Evolutionary conservation across 176 grass and related monocot genomes (phyloP).

Genomic region (Poa pratensis): DNA sequence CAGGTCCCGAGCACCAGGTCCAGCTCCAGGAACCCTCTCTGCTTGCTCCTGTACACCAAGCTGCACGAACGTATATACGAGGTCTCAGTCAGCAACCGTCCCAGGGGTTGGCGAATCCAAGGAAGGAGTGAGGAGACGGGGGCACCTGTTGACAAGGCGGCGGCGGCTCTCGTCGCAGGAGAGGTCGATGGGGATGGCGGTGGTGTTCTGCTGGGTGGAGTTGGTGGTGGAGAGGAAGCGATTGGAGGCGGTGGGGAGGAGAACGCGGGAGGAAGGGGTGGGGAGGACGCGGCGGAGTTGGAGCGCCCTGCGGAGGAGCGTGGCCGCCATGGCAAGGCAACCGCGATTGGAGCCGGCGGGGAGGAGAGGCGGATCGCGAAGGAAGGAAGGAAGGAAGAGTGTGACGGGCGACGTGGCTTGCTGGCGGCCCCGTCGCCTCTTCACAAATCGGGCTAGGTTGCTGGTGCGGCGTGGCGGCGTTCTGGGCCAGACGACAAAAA

Average conservation of each 20-base stretch:
- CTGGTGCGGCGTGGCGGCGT: not conserved
- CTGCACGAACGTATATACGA: slow-evolving; percentile 33
- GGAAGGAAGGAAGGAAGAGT: not conserved
- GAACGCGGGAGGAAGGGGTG: not conserved
- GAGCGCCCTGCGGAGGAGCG: slow-evolving; percentile 48
- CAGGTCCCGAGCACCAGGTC: slow-evolving; percentile 87
- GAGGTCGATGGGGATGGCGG: slow-evolving; percentile 53
- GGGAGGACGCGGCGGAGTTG: slow-evolving; percentile 44
- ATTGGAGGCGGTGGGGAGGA: not conserved
- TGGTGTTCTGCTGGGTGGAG: slow-evolving; percentile 46
- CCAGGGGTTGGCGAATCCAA: not conserved
- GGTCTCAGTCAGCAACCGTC: not conserved
- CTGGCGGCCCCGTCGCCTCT: not conserved
- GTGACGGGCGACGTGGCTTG: slow-evolving; percentile 31
- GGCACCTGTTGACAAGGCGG: slow-evolving; percentile 82
- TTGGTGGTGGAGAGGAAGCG: slow-evolving; percentile 37
- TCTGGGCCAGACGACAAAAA: slow-evolving; percentile 16
- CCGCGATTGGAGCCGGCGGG: not conserved
- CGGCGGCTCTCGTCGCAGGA: slow-evolving; percentile 82
- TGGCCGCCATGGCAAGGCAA: slow-evolving; percentile 42
- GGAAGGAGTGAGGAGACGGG: not conserved
- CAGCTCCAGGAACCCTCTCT: slow-evolving; percentile 91
- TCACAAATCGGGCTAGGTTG: not conserved
- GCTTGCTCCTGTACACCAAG: slow-evolving; percentile 90
- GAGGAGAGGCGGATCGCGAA: not conserved